phyloP scores from a whole-genome alignment of 768 basidiomycete genomes.

The Hemileccinum impolitum region DNA sequence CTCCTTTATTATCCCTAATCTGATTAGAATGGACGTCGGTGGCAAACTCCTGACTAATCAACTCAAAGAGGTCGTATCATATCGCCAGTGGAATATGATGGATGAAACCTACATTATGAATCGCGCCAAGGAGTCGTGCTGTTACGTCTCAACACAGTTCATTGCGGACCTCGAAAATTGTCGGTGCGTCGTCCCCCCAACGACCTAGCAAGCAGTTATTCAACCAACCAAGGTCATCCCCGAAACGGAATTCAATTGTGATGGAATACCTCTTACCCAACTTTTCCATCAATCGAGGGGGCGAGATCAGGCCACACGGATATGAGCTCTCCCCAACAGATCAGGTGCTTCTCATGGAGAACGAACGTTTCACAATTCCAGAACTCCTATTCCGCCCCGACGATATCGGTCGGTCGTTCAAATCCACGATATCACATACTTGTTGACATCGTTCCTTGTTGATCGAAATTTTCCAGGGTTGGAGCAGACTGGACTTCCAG shows the following conservation, averaged over 20 bases:
- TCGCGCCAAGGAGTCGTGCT: conserved; percentile 86
- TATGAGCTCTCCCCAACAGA: conserved; percentile 54
- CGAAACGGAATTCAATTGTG: conserved; percentile 63
- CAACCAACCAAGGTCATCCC: conserved; percentile 43
- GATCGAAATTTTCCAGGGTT: conserved; percentile 47
- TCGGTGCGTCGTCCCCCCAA: conserved; percentile 53
- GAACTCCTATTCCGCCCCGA: conserved; percentile 88
- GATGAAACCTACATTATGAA: conserved; percentile 94
- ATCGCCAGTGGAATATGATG: conserved; percentile 98
- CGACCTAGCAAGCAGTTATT: conserved; percentile 13
- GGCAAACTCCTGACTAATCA: conserved; percentile 96
- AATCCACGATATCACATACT: conserved; percentile 3
- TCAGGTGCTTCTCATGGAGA: conserved; percentile 81
- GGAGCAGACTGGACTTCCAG: conserved; percentile 75
- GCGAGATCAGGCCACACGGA: conserved; percentile 51
- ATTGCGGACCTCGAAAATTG: conserved; percentile 69
- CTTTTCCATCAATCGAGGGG: conserved; percentile 63
- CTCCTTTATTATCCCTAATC: conserved; percentile 14
- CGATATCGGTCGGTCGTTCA: conserved; percentile 67
- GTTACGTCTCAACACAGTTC: conserved; percentile 78
- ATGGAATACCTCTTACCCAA: conserved; percentile 92
- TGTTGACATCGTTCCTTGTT: conserved; percentile 1
- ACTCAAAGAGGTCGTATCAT: conserved; percentile 89
- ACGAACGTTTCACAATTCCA: conserved; percentile 90
- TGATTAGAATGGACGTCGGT: conserved; percentile 82